These are phyloP conservation scores for Schwanniomyces vanrijiae DNA, from an alignment of 805 yeast genomes.

Conservation along the genomic window DNA sequence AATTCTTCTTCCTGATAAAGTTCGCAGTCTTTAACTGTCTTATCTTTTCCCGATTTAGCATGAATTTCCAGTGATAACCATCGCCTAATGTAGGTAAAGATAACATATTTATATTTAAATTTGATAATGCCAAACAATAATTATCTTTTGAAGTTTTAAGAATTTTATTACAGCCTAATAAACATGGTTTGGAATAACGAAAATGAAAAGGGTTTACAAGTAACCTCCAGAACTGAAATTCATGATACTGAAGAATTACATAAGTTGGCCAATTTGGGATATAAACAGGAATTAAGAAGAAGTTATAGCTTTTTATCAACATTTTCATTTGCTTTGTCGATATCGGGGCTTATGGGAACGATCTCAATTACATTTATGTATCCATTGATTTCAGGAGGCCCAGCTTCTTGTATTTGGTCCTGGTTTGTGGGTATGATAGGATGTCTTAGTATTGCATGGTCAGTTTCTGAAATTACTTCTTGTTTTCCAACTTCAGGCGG, in stretches of 20 bases:
- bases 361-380: conserved; percentile 1
- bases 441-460: conserved; percentile 3
- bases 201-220: background rate
- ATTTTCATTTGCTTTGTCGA: conserved; percentile 1
- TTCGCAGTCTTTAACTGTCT: background rate
- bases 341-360: conserved; percentile 1
- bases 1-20: background rate
- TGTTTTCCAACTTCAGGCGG: conserved; percentile 2
- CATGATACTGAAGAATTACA: background rate
- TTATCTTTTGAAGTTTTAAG: no score
- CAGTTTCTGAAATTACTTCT: conserved; percentile 1
- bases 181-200: background rate
- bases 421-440: conserved; percentile 3
- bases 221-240: background rate
- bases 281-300: conserved; percentile 2
- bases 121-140: background rate
- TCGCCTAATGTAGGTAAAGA: background rate
- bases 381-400: conserved; percentile 1
- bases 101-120: background rate
- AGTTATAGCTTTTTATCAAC: conserved; percentile 1
- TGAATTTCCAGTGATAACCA: background rate
- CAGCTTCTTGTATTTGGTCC: conserved; percentile 1
- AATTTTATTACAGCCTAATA: background rate
- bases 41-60: background rate
- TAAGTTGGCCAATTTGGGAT: conserved; percentile 1